Evolutionary conservation across 192 early-diverging fungal genomes (phyloP).

Genomic region (Cladochytrium replicatum): DNA sequence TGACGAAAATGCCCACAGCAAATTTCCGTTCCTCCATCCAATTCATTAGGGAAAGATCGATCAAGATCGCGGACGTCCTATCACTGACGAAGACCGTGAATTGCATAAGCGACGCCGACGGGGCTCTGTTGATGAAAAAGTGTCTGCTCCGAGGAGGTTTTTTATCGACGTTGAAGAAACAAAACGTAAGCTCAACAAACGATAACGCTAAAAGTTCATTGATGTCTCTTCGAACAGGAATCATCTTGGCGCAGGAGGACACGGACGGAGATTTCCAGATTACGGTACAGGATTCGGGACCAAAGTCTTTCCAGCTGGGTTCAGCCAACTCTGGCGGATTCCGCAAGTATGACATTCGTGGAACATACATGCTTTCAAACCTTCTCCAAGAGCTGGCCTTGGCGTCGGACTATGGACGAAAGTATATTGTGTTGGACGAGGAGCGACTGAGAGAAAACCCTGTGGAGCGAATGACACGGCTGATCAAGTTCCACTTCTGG

Average conservation of each 20-base stretch:
- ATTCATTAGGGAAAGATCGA: too few relatives aligned
- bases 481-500: constrained; percentile 93
- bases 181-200: constrained; percentile 31
- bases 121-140: constrained; percentile 34
- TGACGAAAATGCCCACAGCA: too few relatives aligned
- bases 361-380: constrained; percentile 91
- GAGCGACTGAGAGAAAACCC: constrained; percentile 89
- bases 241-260: constrained; percentile 85
- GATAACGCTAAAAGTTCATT: not conserved
- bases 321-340: constrained; percentile 80
- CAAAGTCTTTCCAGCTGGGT: constrained; percentile 76
- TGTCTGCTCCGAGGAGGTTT: constrained; percentile 55
- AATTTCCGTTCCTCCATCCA: too few relatives aligned
- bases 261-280: constrained; percentile 93
- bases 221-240: constrained; percentile 8
- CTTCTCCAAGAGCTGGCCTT: constrained; percentile 91
- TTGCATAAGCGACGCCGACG: constrained; percentile 18
- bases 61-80: too few relatives aligned
- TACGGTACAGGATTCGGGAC: constrained; percentile 83
- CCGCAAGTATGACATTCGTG: constrained; percentile 81
- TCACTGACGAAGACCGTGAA: not conserved
- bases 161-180: constrained; percentile 80
- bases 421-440: constrained; percentile 82
- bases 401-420: constrained; percentile 77
- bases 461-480: constrained; percentile 73